These are phyloP conservation scores for Rutstroemia sp. DNA, from an alignment of 2,329 filamentous ascomycete genomes.

Conservation along the genomic window DNA sequence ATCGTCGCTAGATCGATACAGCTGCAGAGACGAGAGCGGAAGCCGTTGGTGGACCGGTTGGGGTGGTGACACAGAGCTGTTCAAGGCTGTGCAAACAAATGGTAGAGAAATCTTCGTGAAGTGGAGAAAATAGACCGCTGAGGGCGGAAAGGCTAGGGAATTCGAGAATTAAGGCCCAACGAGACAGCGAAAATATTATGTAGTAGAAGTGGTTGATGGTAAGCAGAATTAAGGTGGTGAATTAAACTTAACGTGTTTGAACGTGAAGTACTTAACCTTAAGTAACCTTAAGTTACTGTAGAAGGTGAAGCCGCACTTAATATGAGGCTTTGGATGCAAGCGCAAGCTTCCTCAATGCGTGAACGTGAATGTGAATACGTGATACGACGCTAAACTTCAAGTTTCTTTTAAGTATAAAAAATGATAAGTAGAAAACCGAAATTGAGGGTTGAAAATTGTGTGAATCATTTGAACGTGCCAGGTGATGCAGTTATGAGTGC, in stretches of 20 bases:
- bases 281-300: no score
- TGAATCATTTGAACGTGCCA: neutral
- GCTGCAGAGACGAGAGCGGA: neutral
- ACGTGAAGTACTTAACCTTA: neutral
- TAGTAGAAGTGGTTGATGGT: neutral
- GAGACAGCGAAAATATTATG: no score
- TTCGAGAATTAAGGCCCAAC: neutral
- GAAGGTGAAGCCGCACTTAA: no score
- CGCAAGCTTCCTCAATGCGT: no score
- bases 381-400: no score
- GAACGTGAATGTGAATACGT: no score
- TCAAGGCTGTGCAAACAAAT: conserved; percentile 3
- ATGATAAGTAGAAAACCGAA: no score
- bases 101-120: neutral
- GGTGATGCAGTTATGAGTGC: neutral
- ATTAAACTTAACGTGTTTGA: neutral
- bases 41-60: neutral
- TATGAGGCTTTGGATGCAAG: no score
- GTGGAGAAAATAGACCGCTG: neutral
- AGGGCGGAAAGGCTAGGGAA: neutral
- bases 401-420: no score
- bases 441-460: neutral
- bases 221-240: neutral
- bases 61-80: neutral
- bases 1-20: neutral